Conservation (phyloP, 176 grass and related monocot genomes). For the Zizania latifolia region DNA sequence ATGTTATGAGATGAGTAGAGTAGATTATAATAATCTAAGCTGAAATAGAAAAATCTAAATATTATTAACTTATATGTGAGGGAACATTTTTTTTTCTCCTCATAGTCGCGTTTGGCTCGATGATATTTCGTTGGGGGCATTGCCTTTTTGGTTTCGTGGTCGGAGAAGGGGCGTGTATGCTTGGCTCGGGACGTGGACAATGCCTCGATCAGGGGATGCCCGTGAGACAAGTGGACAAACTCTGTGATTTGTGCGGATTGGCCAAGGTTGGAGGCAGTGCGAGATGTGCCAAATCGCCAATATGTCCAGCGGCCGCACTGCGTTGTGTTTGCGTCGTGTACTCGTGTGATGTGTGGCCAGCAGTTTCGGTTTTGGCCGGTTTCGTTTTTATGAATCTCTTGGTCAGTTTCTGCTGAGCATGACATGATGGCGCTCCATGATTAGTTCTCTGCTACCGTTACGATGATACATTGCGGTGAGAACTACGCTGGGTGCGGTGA, state of each 20-base stretch:
- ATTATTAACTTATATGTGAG: no score
- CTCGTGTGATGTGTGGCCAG: background rate
- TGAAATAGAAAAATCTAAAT: no score
- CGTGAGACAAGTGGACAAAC: background rate
- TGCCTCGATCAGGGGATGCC: background rate
- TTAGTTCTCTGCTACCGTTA: no score
- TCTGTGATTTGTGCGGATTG: background rate
- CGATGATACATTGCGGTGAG: background rate
- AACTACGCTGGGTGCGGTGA: no score
- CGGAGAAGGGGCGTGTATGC: background rate
- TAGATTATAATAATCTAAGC: no score
- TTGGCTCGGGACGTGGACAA: background rate
- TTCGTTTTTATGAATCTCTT: constrained; percentile 10
- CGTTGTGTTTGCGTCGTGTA: no score
- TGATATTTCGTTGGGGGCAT: background rate
- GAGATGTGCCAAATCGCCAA: background rate
- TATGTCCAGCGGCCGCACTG: background rate
- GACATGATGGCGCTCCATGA: background rate
- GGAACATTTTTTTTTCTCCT: no score
- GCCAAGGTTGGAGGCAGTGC: no score
- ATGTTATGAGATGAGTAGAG: no score
- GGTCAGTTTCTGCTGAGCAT: background rate
- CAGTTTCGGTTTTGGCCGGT: constrained; percentile 6
- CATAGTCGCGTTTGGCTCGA: background rate
- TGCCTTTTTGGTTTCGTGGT: background rate